Evolutionary conservation across 2,329 filamentous ascomycete species (phyloP), one percentile per base, ranked within the genome.

Genomic region (Cadophora sp.): DNA sequence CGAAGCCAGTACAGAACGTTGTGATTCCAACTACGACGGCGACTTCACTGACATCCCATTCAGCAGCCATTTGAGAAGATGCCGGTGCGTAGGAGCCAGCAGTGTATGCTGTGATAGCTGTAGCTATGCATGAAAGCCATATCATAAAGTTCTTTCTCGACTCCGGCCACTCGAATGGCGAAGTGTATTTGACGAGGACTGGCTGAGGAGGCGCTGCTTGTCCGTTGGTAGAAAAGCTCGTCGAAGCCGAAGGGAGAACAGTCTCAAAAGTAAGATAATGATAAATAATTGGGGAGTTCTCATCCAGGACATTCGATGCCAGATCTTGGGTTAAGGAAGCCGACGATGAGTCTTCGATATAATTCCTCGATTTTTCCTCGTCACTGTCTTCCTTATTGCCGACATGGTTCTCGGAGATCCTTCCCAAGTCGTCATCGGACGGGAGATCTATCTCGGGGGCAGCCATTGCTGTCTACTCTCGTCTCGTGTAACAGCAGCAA

Each of bases 51-150:
- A 92, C 83, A 3, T 85, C 79, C 80, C 92, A 92, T 75, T 92
- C 86, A 1, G 81, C 78, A 0, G 85, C 85, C 83, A 97, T 89
- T 64, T 92, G 85, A 5, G 79, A 79, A 0, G 89, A 82, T 0
- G 92, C 87, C 0, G 93, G 90, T 7, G 90, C 91, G 79, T 96
- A 96, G 2, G 92, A 87, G 3, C 94, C 94, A 0, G 94, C 92
- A 0, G 91, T 87, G 78, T 94, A 97, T 7, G 93, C 93, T 0
- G 93, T 92, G 62, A 94, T 80, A 24, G 88, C 85, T 0, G 93
- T 97, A 1, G 92, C 92, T 7, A 89, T 79, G 77, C 92, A 97
- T 9, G 91, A 92, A 14, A 97, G 83, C 75, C 85, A 86, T 9
- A 95, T 87, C 73, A 92, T 88, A 68, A 92, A 78, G 27, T 83